phyloP scores from a whole-genome alignment of 73 alveolate species.

The Stentor coeruleus region DNA sequence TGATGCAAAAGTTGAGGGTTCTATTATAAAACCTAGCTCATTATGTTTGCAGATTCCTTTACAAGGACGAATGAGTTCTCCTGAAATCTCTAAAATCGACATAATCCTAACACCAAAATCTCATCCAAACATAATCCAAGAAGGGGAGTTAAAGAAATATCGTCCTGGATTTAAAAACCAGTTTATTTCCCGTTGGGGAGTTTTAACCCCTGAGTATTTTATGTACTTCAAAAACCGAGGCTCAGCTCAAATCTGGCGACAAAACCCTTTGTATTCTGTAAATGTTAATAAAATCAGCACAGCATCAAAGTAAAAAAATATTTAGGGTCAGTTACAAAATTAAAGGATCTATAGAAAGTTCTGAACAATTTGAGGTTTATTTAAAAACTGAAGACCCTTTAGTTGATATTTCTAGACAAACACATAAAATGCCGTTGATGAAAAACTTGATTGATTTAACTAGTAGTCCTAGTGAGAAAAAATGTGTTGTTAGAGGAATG shows the following conservation, averaged over 20 bases:
- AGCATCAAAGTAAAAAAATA: not conserved
- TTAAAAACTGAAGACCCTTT: not conserved
- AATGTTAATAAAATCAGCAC: not conserved
- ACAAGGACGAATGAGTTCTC: not conserved
- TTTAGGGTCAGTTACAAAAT: not conserved
- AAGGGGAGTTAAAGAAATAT: constrained; percentile 11
- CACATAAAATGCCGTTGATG: constrained; percentile 7
- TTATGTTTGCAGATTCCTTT: not conserved
- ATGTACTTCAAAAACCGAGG: constrained; percentile 19
- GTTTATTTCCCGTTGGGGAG: constrained; percentile 15
- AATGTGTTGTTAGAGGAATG: not conserved
- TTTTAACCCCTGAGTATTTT: not conserved
- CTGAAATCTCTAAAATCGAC: not conserved
- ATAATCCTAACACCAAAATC: not conserved
- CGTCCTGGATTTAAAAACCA: constrained; percentile 6
- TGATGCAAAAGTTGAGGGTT: not conserved
- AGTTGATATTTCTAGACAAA: not conserved
- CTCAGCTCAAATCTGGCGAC: constrained; percentile 4
- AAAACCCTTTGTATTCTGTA: not conserved
- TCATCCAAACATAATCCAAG: not conserved
- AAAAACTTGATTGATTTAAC: not conserved
- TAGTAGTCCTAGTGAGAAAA: not conserved
- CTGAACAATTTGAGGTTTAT: constrained; percentile 1
- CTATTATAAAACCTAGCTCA: not conserved
- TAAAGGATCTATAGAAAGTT: not conserved